Evolutionary conservation across 352 stramenopile genomes (phyloP).

Genomic region (Phytopythium mirpurense): DNA sequence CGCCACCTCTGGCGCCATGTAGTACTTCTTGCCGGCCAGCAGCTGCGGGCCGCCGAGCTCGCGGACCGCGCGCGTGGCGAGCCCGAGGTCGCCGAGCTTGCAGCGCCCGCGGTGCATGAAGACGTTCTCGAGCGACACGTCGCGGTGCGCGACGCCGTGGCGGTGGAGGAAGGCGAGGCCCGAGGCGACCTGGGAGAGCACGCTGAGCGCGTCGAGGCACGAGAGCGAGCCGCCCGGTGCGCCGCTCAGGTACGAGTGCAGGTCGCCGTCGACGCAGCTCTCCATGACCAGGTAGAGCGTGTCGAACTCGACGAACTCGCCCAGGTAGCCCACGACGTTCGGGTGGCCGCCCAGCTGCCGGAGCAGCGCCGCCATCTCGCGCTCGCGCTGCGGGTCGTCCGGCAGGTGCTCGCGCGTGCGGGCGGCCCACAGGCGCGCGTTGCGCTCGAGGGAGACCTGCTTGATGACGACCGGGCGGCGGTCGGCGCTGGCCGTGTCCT

Average conservation of each 20-base stretch:
- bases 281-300: conserved; percentile 44
- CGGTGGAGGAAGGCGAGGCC: conserved; percentile 27
- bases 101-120: conserved; percentile 27
- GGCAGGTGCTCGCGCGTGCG: conserved; percentile 13
- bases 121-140: conserved; percentile 42
- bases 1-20: conserved; percentile 49
- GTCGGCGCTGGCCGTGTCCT: conserved; percentile 16
- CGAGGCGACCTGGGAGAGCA: conserved; percentile 24
- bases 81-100: conserved; percentile 44
- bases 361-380: conserved; percentile 27
- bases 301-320: conserved; percentile 34
- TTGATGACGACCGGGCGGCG: conserved; percentile 29
- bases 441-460: conserved; percentile 29
- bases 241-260: conserved; percentile 27
- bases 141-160: conserved; percentile 28
- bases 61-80: conserved; percentile 27
- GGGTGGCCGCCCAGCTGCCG: conserved; percentile 28
- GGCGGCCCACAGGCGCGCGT: conserved; percentile 12
- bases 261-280: conserved; percentile 26
- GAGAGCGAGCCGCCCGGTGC: conserved; percentile 19
- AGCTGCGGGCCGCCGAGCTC: conserved; percentile 19
- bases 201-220: conserved; percentile 16
- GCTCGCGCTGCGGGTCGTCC: conserved; percentile 41
- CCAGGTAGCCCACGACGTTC: conserved; percentile 36
- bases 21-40: conserved; percentile 38